A percentile compares a stretch with the other conserved stretches of the same genome.
Evolutionary conservation across 495 filamentous ascomycete species (phyloP).

Genomic region (Daldinia caldariorum): DNA sequence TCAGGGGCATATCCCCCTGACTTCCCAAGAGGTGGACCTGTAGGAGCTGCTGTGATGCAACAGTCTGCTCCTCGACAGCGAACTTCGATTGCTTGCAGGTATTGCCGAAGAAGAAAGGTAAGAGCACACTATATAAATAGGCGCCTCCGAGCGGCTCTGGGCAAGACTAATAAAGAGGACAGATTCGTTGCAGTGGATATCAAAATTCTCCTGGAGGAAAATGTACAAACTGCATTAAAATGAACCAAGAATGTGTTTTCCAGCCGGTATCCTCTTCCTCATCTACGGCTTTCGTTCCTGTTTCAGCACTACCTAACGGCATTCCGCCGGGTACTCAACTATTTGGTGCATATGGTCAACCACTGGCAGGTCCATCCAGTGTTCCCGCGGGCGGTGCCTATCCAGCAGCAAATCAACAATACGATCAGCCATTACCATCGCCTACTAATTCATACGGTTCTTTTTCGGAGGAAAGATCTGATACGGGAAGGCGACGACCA

Average conservation of each 20-base stretch:
- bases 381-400: constrained; percentile 40
- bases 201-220: constrained; percentile 60
- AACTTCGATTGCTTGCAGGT: constrained; percentile 63
- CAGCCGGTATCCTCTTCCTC: constrained; percentile 60
- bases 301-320: constrained; percentile 57
- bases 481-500: constrained; percentile 47
- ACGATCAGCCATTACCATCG: constrained; percentile 51
- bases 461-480: constrained; percentile 45
- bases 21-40: constrained; percentile 41
- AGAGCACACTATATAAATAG: constrained; percentile 10
- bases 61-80: constrained; percentile 60
- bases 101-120: constrained; percentile 63
- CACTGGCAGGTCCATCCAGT: constrained; percentile 47
- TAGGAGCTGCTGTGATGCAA: constrained; percentile 46
- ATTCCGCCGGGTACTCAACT: constrained; percentile 60
- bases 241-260: constrained; percentile 62
- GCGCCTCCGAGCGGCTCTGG: background rate
- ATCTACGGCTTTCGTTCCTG: constrained; percentile 60
- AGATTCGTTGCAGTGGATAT: constrained; percentile 66
- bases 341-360: constrained; percentile 62
- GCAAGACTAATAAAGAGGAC: constrained; percentile 15
- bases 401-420: constrained; percentile 46
- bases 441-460: constrained; percentile 46
- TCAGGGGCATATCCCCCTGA: constrained; percentile 38
- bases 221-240: constrained; percentile 61